Percentiles rank a stretch among this genome's conserved stretches.
Conservation (phyloP, 1,139 yeast species). For the Meyerozyma athensensis region DNA sequence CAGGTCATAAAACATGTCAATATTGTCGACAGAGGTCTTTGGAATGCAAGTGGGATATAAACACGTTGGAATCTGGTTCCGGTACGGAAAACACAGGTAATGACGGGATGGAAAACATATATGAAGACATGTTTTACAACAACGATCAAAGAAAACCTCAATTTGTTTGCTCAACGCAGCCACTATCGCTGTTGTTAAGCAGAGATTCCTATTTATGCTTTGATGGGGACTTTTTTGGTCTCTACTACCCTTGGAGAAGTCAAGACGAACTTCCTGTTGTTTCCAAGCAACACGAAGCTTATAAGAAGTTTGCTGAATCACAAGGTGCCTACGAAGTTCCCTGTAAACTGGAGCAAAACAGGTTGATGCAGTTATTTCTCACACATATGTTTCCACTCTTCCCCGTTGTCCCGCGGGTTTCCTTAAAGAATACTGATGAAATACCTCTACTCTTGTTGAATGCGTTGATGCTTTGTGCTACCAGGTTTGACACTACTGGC, state of each 20-base stretch:
- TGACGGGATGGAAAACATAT: conserved; percentile 9
- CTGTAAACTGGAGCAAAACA: conserved; percentile 14
- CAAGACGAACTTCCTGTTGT: conserved; percentile 10
- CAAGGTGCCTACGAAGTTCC: conserved; percentile 21
- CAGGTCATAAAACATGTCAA: conserved; percentile 9
- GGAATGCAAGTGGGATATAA: conserved; percentile 8
- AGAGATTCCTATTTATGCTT: conserved; percentile 24
- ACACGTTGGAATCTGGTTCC: neutral
- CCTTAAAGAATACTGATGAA: conserved; percentile 10
- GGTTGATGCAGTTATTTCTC: conserved; percentile 16
- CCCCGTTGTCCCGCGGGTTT: conserved; percentile 20
- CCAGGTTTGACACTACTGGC: conserved; percentile 15
- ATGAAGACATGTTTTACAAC: conserved; percentile 14
- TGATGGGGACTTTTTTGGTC: conserved; percentile 23
- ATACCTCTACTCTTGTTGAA: conserved; percentile 20
- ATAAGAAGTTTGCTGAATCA: conserved; percentile 14
- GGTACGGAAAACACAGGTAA: conserved; percentile 4
- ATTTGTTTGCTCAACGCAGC: conserved; percentile 26
- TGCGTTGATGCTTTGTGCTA: conserved; percentile 20
- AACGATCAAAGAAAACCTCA: conserved; percentile 17
- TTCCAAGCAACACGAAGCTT: conserved; percentile 10
- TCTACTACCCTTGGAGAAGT: conserved; percentile 26
- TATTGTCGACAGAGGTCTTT: conserved; percentile 10
- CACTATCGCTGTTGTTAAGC: conserved; percentile 24
- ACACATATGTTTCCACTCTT: conserved; percentile 21